These are phyloP conservation scores for Morella rubra DNA, from an alignment of 306 rosid species.

Conservation along the genomic window DNA sequence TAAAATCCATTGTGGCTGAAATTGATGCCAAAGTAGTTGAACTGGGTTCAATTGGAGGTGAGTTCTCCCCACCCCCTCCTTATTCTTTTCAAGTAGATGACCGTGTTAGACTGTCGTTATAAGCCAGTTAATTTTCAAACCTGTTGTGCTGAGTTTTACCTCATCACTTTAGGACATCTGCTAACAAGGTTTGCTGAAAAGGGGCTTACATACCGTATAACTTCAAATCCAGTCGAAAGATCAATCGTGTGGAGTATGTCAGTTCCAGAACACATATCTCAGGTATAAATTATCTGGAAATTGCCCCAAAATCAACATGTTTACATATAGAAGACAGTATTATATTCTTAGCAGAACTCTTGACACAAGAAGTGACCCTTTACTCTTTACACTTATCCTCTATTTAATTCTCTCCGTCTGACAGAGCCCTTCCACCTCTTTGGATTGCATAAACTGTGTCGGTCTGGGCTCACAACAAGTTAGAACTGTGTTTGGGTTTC, in stretches of 20 bases:
- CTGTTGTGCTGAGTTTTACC: neutral
- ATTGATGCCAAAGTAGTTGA: constrained; percentile 86
- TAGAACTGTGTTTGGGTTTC: neutral
- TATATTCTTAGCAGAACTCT: neutral
- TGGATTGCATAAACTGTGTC: neutral
- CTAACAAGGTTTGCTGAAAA: constrained; percentile 87
- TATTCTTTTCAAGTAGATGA: constrained; percentile 9
- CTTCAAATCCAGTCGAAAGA: constrained; percentile 76
- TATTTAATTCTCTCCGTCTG: neutral
- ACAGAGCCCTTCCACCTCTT: neutral
- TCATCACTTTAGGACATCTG: constrained; percentile 61
- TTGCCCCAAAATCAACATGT: neutral
- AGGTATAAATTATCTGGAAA: constrained; percentile 43
- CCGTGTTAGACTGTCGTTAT: neutral
- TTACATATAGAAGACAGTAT: neutral
- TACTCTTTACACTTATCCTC: neutral
- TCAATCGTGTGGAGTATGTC: constrained; percentile 90
- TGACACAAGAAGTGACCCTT: neutral
- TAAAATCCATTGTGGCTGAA: constrained; percentile 79
- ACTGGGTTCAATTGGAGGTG: constrained; percentile 87
- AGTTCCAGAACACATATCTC: constrained; percentile 77
- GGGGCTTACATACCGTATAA: constrained; percentile 69
- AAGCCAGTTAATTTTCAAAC: neutral
- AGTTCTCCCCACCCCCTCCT: neutral
- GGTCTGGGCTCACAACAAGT: neutral